phyloP scores from a whole-genome alignment of 192 early-diverging fungal species.

The Haplosporangium gracile region DNA sequence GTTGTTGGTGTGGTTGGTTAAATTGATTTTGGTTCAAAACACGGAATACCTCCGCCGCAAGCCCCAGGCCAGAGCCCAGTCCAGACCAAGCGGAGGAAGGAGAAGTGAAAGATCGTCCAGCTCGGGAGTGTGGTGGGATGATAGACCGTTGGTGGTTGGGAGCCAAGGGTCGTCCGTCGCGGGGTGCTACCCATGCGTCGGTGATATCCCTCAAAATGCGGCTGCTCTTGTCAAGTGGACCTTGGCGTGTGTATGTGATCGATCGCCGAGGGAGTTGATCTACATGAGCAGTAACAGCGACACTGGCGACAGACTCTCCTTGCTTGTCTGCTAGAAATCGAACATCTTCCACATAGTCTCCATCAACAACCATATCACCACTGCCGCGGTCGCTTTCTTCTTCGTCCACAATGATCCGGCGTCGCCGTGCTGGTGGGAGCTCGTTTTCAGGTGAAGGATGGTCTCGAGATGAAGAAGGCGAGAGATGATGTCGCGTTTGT shows the following conservation, averaged over 20 bases:
- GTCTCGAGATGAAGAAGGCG: neutral
- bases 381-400: neutral
- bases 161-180: neutral
- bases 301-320: no score
- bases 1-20: neutral
- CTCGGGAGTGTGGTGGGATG: neutral
- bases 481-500: neutral
- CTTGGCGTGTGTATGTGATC: neutral
- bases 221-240: neutral
- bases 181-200: neutral
- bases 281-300: neutral
- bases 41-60: neutral
- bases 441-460: neutral
- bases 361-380: neutral
- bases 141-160: neutral
- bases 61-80: neutral
- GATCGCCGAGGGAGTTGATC: neutral
- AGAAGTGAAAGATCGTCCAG: neutral
- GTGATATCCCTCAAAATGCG: neutral
- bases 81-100: neutral
- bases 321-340: neutral
- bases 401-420: slow-evolving; percentile 30
- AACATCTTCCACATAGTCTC: neutral
- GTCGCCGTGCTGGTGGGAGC: slow-evolving; percentile 3
- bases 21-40: neutral